Evolutionary conservation across 139 green algal species (phyloP).

Genomic region (Coelastrella sp.): DNA sequence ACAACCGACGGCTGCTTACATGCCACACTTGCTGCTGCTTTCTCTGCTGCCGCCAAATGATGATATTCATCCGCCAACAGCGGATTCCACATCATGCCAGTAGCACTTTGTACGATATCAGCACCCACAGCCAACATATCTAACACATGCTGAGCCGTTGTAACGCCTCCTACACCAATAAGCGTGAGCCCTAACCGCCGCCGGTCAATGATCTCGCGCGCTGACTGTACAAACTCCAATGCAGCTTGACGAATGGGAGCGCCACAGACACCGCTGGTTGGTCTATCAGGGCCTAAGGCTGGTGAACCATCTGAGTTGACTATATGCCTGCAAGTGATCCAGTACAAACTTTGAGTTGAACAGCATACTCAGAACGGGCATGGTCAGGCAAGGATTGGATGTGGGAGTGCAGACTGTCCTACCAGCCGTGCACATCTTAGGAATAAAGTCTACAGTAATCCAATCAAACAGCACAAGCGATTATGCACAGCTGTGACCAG

Average conservation of each 20-base stretch:
- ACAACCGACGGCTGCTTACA: too few species aligned
- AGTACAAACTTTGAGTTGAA: too few species aligned
- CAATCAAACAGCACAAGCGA: too few species aligned
- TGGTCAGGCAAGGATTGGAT: too few species aligned
- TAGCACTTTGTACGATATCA: conserved; percentile 51
- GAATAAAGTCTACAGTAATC: too few species aligned
- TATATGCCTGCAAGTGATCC: neutral
- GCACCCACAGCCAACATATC: conserved; percentile 47
- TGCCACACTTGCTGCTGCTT: conserved; percentile 32
- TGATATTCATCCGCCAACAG: conserved; percentile 51
- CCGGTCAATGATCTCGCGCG: conserved; percentile 38
- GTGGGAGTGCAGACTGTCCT: too few species aligned
- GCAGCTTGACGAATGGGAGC: conserved; percentile 49
- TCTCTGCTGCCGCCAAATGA: neutral
- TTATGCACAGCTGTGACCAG: too few species aligned
- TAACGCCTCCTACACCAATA: conserved; percentile 49
- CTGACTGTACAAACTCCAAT: conserved; percentile 39
- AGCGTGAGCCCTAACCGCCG: conserved; percentile 33
- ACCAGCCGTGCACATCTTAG: too few species aligned
- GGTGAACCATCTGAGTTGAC: conserved; percentile 2
- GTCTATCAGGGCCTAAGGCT: conserved; percentile 46
- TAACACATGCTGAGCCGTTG: conserved; percentile 29
- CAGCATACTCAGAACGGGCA: too few species aligned
- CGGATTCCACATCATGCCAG: conserved; percentile 57
- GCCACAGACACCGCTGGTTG: conserved; percentile 52